Evolutionary conservation across 2,329 filamentous ascomycete species (phyloP), one percentile per base, ranked within the genome.

Genomic region (Colletotrichum sidae): DNA sequence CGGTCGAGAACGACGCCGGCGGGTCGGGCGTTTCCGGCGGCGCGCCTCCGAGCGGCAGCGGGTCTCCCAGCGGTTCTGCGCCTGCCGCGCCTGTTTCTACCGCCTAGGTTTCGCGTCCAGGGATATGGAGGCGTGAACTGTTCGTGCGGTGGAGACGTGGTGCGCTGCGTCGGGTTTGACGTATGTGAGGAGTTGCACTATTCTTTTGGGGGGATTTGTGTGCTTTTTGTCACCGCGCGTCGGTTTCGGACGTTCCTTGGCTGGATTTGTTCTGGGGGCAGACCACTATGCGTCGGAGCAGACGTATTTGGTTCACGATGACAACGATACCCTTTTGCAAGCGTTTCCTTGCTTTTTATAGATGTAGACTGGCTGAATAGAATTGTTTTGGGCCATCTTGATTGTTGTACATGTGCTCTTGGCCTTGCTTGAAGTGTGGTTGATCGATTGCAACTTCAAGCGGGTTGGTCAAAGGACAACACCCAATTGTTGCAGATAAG

Each of bases 11-110:
- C 25, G 45, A 38, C n/a, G 44, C 49, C 7, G 49, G 33, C 17
- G 50, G 39, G 8, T 25, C 38, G 5, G 33, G 49, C 10, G 50
- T n/a, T 1, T 17, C 17, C 17, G 49, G 49, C 33, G 57, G 38
- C n/a, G 45, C 45, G 6, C 41, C 54, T 8, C 54, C 54, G 7
- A 46, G 53, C 38, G 53, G 53, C 75, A 13, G 46, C 47, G 56
- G 56, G 9, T 39, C 35, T 17, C 57, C 42, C 11, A 34, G 39
- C 41, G 57, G 57, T 10, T 41, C 57, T 25, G 49, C 11, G 4
- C 33, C 45, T 50, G 45, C 45, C 25, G 33, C 51, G 3, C 17
- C 55, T 2, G 13, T 46, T 2, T 25, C 55, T 13, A 15, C 55
- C 13, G 25, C 55, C 4, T 41, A 38, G 11, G 10, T 10, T n/a